A percentile compares a stretch with the other conserved stretches of the same genome.
phyloP scores from a whole-genome alignment of 768 basidiomycete genomes.

The Leccinellum albellum region DNA sequence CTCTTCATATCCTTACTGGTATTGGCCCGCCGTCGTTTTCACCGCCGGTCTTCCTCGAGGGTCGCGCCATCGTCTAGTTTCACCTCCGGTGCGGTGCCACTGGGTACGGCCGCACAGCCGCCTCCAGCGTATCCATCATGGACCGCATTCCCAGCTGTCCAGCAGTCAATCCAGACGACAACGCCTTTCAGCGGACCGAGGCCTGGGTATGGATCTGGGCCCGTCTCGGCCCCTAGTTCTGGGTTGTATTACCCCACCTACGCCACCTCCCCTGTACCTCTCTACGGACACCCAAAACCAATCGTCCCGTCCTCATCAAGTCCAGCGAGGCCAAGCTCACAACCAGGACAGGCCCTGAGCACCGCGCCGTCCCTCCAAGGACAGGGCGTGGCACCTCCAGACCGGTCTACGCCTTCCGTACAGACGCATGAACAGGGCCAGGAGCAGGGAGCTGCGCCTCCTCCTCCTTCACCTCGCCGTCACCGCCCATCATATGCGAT shows the following conservation, averaged over 20 bases:
- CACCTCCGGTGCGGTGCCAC: background rate
- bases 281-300: background rate
- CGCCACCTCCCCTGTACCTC: background rate
- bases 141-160: background rate
- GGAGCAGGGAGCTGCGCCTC: background rate
- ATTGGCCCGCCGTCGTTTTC: background rate
- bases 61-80: background rate
- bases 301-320: background rate
- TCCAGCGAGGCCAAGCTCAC: background rate
- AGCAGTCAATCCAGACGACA: background rate
- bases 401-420: background rate
- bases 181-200: background rate
- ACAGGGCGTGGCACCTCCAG: background rate
- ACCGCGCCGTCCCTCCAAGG: background rate
- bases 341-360: background rate
- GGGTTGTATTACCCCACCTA: background rate
- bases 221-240: background rate
- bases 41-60: background rate
- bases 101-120: background rate
- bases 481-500: background rate
- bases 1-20: constrained; percentile 5
- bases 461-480: constrained; percentile 8
- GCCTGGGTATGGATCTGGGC: background rate
- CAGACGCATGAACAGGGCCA: background rate
- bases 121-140: background rate